phyloP scores from a whole-genome alignment of 2,329 filamentous ascomycete species.

The Plenodomus lindquistii region DNA sequence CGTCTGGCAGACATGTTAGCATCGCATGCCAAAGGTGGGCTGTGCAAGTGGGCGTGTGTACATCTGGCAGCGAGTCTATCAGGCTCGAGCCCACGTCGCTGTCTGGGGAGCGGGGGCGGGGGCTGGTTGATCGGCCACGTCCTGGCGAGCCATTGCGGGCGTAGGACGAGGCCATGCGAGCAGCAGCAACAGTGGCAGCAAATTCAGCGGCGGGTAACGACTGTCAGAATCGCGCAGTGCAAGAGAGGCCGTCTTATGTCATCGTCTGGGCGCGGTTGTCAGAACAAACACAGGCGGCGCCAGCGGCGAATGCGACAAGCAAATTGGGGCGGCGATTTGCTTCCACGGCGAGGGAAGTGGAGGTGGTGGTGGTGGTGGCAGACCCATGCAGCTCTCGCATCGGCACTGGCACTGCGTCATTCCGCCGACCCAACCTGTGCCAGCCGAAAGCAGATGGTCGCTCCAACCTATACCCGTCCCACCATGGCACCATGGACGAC shows the following conservation, averaged over 20 bases:
- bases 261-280: conserved; percentile 1
- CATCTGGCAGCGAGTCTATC: conserved; percentile 39
- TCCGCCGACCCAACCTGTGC: conserved; percentile 5
- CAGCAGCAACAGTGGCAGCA: conserved; percentile 5
- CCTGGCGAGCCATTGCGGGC: conserved; percentile 34
- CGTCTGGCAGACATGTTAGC: conserved; percentile 58
- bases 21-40: conserved; percentile 4
- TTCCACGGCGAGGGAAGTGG: too few species aligned
- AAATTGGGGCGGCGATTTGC: not conserved
- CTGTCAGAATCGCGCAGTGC: not conserved
- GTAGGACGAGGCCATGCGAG: conserved; percentile 33
- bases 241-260: not conserved
- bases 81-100: conserved; percentile 37
- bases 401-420: conserved; percentile 26
- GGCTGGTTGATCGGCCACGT: conserved; percentile 37
- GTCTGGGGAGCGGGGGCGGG: conserved; percentile 30
- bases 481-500: too few species aligned
- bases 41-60: conserved; percentile 13
- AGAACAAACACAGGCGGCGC: not conserved
- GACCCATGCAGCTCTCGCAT: conserved; percentile 8
- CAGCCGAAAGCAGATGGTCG: conserved; percentile 13
- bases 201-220: not conserved
- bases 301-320: not conserved
- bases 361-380: not conserved
- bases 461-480: too few species aligned